phyloP scores from a whole-genome alignment of 345 rosid species.

The Durio zibethinus region DNA sequence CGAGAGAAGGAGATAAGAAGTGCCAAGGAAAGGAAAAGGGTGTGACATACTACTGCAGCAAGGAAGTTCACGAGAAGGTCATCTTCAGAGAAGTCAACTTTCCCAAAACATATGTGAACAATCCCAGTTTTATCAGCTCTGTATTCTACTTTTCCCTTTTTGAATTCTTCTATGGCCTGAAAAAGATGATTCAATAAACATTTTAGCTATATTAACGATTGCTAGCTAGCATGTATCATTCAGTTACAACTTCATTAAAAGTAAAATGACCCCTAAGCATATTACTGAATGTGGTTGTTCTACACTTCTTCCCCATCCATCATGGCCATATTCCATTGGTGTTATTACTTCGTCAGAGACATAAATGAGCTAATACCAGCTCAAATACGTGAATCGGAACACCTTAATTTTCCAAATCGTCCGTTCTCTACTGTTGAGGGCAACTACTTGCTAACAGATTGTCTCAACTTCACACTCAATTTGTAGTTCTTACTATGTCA shows the following conservation, averaged over 20 bases:
- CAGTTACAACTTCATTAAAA: background rate
- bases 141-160: conserved; percentile 88
- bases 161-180: conserved; percentile 96
- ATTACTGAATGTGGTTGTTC: background rate
- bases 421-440: background rate
- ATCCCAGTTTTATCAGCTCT: conserved; percentile 98
- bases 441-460: background rate
- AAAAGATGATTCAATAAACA: conserved; percentile 10
- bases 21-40: background rate
- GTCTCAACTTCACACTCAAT: background rate
- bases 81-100: conserved; percentile 66
- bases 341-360: background rate
- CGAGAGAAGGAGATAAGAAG: background rate
- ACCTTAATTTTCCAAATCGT: background rate
- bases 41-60: conserved; percentile 64
- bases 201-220: background rate
- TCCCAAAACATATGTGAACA: conserved; percentile 93
- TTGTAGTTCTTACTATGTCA: background rate
- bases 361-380: background rate
- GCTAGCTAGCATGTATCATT: background rate
- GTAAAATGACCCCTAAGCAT: background rate
- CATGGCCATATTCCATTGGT: background rate
- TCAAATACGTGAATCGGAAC: background rate
- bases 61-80: conserved; percentile 78
- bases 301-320: background rate